Evolutionary conservation across 768 basidiomycete species (phyloP).

Genomic region (Tremella fuciformis): DNA sequence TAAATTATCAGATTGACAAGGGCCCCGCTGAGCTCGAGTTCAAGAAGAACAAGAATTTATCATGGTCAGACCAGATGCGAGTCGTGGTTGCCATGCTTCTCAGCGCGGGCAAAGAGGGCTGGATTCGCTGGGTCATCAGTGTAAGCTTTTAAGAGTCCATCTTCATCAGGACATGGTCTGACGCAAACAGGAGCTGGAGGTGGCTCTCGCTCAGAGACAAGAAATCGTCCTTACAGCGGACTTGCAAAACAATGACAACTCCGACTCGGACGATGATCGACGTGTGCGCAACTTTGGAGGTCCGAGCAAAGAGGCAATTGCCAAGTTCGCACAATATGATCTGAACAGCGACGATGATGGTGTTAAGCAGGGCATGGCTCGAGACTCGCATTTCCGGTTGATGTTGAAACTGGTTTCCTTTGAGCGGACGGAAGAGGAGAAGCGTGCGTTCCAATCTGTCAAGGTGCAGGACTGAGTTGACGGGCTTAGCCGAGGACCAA

Average conservation of each 20-base stretch:
- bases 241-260: constrained; percentile 38
- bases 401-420: constrained; percentile 78
- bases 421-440: constrained; percentile 57
- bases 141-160: constrained; percentile 56
- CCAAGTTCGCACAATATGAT: constrained; percentile 75
- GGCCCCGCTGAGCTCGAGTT: constrained; percentile 65
- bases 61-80: constrained; percentile 84
- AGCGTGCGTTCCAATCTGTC: constrained; percentile 57
- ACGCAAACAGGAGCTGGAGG: constrained; percentile 21
- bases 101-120: constrained; percentile 62
- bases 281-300: constrained; percentile 38
- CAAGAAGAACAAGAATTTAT: constrained; percentile 69
- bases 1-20: constrained; percentile 21
- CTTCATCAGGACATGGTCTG: not conserved
- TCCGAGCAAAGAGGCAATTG: constrained; percentile 68
- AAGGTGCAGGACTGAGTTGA: constrained; percentile 10
- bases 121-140: constrained; percentile 77
- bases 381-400: constrained; percentile 75
- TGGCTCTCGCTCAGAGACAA: constrained; percentile 49
- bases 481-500: constrained; percentile 21
- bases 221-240: constrained; percentile 53
- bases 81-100: constrained; percentile 74
- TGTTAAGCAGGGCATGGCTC: constrained; percentile 67
- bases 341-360: not conserved
- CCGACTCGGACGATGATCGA: constrained; percentile 33